Conservation (phyloP, 495 filamentous ascomycete species). For the Penicillium paradoxum region DNA sequence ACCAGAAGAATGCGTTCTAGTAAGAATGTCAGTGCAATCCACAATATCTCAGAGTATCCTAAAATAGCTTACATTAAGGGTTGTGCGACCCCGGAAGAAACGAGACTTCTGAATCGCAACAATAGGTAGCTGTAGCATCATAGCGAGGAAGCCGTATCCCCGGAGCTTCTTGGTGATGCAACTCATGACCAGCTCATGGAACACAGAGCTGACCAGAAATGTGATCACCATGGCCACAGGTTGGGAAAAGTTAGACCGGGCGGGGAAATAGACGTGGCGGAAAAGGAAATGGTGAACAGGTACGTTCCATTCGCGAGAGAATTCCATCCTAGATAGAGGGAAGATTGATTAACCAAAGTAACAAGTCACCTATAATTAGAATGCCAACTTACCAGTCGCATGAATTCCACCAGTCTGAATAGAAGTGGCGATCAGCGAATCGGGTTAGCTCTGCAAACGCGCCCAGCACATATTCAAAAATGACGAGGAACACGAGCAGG, state of each 20-base stretch:
- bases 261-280: constrained; percentile 86
- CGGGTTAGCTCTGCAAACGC: constrained; percentile 91
- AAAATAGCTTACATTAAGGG: constrained; percentile 58
- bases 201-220: constrained; percentile 81
- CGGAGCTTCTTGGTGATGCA: constrained; percentile 97
- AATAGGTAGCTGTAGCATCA: constrained; percentile 96
- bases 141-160: constrained; percentile 87
- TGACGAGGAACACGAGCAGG: constrained; percentile 89
- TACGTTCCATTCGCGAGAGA: constrained; percentile 95
- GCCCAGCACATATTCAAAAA: constrained; percentile 94
- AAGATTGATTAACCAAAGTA: not conserved
- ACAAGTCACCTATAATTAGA: not conserved
- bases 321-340: constrained; percentile 66
- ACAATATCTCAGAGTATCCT: not conserved
- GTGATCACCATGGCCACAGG: constrained; percentile 83
- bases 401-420: constrained; percentile 90
- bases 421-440: constrained; percentile 94
- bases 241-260: constrained; percentile 66
- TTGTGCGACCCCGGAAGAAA: constrained; percentile 65
- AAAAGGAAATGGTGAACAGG: constrained; percentile 98
- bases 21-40: not conserved
- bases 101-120: constrained; percentile 80
- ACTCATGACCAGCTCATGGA: constrained; percentile 94
- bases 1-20: constrained; percentile 88
- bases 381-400: constrained; percentile 45